These are phyloP conservation scores for Leavenworthia alabamica DNA, from an alignment of 345 rosid genomes.

Conservation along the genomic window DNA sequence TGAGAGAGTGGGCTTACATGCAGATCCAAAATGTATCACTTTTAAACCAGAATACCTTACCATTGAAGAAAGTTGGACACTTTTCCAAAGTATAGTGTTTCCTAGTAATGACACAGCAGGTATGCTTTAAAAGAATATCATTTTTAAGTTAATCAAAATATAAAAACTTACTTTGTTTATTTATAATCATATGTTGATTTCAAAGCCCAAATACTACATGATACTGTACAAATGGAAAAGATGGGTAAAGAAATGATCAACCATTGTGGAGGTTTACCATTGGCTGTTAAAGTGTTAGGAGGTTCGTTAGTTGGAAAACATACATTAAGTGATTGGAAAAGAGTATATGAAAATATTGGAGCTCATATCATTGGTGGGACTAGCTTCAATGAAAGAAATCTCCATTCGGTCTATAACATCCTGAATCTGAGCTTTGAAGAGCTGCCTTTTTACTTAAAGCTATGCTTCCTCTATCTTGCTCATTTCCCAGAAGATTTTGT, in stretches of 20 bases:
- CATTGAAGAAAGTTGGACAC: constrained; percentile 30
- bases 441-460: neutral
- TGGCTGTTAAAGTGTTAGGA: constrained; percentile 2
- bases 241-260: neutral
- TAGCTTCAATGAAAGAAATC: neutral
- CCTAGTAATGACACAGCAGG: constrained; percentile 1
- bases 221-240: constrained; percentile 3
- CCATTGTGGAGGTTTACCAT: constrained; percentile 6
- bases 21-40: neutral
- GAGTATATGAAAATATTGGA: neutral
- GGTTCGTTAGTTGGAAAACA: neutral
- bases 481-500: constrained; percentile 13
- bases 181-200: no score
- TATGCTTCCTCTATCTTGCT: constrained; percentile 6
- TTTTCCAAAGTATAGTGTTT: constrained; percentile 1
- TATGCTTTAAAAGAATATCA: neutral
- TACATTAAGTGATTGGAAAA: neutral
- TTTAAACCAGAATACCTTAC: constrained; percentile 7
- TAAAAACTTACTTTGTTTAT: no score
- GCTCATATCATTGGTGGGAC: neutral
- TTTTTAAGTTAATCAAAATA: no score
- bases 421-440: constrained; percentile 17
- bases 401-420: no score
- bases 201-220: no score
- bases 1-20: neutral